Evolutionary conservation across 345 rosid species (phyloP), one percentile per base, ranked within the genome.

Genomic region (Firmiana major): DNA sequence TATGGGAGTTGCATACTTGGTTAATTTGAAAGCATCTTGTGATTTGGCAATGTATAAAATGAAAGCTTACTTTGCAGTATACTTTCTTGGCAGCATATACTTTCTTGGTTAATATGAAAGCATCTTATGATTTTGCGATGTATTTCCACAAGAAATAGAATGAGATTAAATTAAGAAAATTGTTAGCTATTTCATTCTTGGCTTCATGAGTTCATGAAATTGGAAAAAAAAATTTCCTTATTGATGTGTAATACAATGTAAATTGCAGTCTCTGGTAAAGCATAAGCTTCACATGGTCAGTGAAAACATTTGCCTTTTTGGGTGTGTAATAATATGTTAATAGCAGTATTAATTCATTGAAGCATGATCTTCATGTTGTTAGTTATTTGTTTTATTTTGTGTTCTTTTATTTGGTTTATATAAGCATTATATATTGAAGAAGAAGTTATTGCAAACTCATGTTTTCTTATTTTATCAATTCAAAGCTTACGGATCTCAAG

Each of bases 401-500:
- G 5, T 11, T 66, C 0, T 42, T n/a, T 67, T 21, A 62, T 40
- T 65, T 65, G 7, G 60, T 46, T 28, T 10, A 17, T 10, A 17
- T 26, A 19, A 54, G 57, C 49, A 49, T 60, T 40, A 45, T 54
- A 62, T 19, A 8, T 54, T 28, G 38, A 21, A 45, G 24, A 24
- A 22, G 40, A 45, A 13, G 60, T 54, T 31, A 24, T 51, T 53
- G 9, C 75, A 9, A 51, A 73, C 67, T 81, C 58, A 79, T 71
- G 6, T 42, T 42, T 28, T 17, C 57, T 7, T 58, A 58, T 75
- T 69, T 75, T 77, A 60, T 85, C 71, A 31, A 81, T 80, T 77
- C 74, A 87, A 82, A 96, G 99, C 92, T 96, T 75, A 87, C 97
- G 77, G 98, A 96, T 75, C 87, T 85, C 64, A 89, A 83, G 80